These are phyloP conservation scores for Pugionium dolabratum DNA, from an alignment of 345 rosid species.

Conservation along the genomic window DNA sequence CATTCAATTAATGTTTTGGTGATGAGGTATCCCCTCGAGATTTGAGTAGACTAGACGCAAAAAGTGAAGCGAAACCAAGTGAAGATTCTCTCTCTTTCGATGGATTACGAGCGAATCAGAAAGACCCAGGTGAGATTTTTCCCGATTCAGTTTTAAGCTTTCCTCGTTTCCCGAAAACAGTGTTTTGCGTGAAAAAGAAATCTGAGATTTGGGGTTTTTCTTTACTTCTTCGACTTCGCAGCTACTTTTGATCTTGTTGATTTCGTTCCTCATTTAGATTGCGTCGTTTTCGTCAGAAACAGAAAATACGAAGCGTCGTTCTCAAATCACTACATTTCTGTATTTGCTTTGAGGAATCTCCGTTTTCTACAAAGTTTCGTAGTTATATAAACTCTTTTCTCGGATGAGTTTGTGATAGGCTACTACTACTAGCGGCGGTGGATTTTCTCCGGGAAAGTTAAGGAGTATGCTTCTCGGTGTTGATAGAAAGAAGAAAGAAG, in stretches of 20 bases:
- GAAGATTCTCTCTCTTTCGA: constrained; percentile 22
- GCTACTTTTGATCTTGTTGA: constrained; percentile 3
- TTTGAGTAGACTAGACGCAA: constrained; percentile 32
- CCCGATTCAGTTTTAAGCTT: constrained; percentile 34
- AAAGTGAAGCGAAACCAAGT: constrained; percentile 10
- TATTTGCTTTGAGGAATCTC: background rate
- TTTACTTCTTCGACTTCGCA: background rate
- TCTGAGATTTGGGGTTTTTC: constrained; percentile 30
- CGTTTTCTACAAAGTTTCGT: background rate
- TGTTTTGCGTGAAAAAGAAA: constrained; percentile 29
- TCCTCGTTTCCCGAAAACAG: constrained; percentile 24
- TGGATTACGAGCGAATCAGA: constrained; percentile 90
- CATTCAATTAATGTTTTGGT: constrained; percentile 34
- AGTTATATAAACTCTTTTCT: background rate
- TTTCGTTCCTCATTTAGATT: constrained; percentile 11
- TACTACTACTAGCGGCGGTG: constrained; percentile 52
- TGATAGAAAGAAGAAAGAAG: constrained; percentile 64
- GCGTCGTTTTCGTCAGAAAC: background rate
- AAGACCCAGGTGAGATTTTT: constrained; percentile 55
- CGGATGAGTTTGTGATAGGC: constrained; percentile 19
- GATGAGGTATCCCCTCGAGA: constrained; percentile 24
- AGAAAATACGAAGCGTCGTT: constrained; percentile 12
- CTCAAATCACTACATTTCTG: constrained; percentile 25
- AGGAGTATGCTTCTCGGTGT: constrained; percentile 68
- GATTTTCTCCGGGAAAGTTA: constrained; percentile 75